These are phyloP conservation scores for Agaricus blazei DNA, from an alignment of 768 basidiomycete genomes.

Conservation along the genomic window DNA sequence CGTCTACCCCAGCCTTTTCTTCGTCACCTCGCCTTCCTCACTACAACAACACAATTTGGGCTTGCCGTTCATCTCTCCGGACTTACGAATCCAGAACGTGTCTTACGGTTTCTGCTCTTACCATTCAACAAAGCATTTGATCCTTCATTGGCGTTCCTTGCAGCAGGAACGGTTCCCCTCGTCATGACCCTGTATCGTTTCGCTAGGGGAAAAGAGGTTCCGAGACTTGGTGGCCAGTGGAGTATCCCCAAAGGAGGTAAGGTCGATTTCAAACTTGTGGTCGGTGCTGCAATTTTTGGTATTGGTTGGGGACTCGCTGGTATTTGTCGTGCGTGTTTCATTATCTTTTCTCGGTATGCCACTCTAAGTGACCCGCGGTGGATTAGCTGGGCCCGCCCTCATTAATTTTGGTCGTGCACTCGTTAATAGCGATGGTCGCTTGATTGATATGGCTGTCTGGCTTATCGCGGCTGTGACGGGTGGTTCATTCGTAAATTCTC, in stretches of 20 bases:
- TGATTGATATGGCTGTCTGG: slow-evolving; percentile 35
- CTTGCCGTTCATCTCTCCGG: slow-evolving; percentile 50
- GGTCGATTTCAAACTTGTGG: slow-evolving; percentile 41
- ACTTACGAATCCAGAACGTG: slow-evolving; percentile 42
- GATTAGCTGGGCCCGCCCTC: slow-evolving; percentile 54
- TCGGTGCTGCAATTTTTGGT: slow-evolving; percentile 53
- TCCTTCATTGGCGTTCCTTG: slow-evolving; percentile 50
- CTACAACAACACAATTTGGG: slow-evolving; percentile 45
- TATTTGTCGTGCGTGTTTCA: slow-evolving; percentile 48
- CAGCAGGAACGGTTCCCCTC: slow-evolving; percentile 46
- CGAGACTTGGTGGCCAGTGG: slow-evolving; percentile 41
- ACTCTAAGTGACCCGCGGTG: neutral
- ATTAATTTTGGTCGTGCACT: slow-evolving; percentile 54
- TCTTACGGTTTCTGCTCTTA: slow-evolving; percentile 48
- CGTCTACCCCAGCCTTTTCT: slow-evolving; percentile 16
- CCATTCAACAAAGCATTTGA: slow-evolving; percentile 49
- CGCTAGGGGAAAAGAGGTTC: slow-evolving; percentile 30
- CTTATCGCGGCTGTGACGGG: slow-evolving; percentile 33
- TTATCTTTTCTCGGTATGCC: neutral
- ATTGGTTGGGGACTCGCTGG: slow-evolving; percentile 59
- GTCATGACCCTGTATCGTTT: slow-evolving; percentile 38
- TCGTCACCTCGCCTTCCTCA: slow-evolving; percentile 35
- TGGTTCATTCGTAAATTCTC: slow-evolving; percentile 26
- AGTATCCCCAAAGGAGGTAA: slow-evolving; percentile 31
- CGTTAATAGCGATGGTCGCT: slow-evolving; percentile 24